Conservation (phyloP, 768 basidiomycete genomes). For the Psilocybe cubensis region DNA sequence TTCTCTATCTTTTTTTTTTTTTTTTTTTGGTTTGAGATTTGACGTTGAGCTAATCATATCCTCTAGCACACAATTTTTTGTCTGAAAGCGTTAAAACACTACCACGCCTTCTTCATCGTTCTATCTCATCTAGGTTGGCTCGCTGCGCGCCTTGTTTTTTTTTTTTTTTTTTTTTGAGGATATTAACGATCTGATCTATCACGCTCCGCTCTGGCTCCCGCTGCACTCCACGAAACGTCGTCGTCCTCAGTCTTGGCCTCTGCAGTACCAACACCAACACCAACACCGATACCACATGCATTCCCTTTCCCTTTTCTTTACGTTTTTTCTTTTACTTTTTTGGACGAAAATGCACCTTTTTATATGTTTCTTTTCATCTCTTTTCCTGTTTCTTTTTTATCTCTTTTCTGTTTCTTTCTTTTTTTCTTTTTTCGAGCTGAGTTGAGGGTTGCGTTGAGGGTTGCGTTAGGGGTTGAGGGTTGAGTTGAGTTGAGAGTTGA, state of each 20-base stretch:
- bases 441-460: too few species aligned
- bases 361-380: constrained; percentile 8
- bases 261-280: too few species aligned
- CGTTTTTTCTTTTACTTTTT: background rate
- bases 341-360: constrained; percentile 5
- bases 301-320: background rate
- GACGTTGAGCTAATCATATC: too few species aligned
- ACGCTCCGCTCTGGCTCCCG: too few species aligned
- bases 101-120: constrained; percentile 5
- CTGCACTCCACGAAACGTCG: too few species aligned
- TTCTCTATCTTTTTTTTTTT: constrained; percentile 1
- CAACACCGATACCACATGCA: too few species aligned
- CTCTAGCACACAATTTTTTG: constrained; percentile 86
- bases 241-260: too few species aligned
- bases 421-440: constrained; percentile 1
- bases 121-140: constrained; percentile 6
- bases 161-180: background rate
- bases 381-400: background rate
- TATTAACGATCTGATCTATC: constrained; percentile 11
- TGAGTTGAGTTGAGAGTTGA: too few species aligned
- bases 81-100: too few species aligned
- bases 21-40: constrained; percentile 6
- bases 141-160: constrained; percentile 3
- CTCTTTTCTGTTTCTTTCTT: background rate
- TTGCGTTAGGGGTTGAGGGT: too few species aligned